Evolutionary conservation across 2,329 filamentous ascomycete species (phyloP), one percentile per base, ranked within the genome.

Genomic region (Emmonsia crescens): DNA sequence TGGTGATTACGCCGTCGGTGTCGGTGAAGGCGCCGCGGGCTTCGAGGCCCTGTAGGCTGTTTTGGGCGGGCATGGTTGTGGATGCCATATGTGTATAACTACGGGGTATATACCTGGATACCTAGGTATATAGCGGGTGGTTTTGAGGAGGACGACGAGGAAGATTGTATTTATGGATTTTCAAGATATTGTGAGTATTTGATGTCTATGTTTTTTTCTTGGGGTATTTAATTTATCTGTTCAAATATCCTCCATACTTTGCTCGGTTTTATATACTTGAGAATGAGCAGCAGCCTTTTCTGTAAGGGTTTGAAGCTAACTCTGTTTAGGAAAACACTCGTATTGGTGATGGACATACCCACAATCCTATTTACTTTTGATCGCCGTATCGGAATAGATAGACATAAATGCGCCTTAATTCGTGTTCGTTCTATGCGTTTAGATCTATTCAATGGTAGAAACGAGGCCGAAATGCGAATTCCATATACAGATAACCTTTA

Each of bases 1-100:
- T 81, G 0, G 82, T 85, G 65, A 86, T 81, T 60, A 86, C 77
- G 44, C 83, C 83, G 56, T 82, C 78, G 8, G 84, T 86, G 68
- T 86, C 84, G 46, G 82, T 81, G 72, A 83, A 85, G 31, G 52
- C 31, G 74, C 82, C 60, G 51, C 55, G 66, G 66, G 66, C 65
- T 56, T 67, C 54, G 54, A 59, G 57, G 46, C 33, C 29, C 4
- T 27, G 27, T 5, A 59, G 27, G 19, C 40, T 31, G 46, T 51
- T 36, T 29, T 44, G 38, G 24, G 21, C 8, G n/a, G 56, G 21
- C 3, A 46, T 36, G 52, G 52, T 19, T 12, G 24, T 27, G 14
- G 48, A 29, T 31, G 48, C 5, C 48, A 51, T 51, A 3, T 38
- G 36, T 14, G 9, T 38, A 14, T 14, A 38, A 14, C 9, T 2